A percentile compares a stretch with the other conserved stretches of the same genome.
These are phyloP conservation scores for Gaeumannomyces sp. DNA, from an alignment of 2,329 filamentous ascomycete species.

Conservation along the genomic window DNA sequence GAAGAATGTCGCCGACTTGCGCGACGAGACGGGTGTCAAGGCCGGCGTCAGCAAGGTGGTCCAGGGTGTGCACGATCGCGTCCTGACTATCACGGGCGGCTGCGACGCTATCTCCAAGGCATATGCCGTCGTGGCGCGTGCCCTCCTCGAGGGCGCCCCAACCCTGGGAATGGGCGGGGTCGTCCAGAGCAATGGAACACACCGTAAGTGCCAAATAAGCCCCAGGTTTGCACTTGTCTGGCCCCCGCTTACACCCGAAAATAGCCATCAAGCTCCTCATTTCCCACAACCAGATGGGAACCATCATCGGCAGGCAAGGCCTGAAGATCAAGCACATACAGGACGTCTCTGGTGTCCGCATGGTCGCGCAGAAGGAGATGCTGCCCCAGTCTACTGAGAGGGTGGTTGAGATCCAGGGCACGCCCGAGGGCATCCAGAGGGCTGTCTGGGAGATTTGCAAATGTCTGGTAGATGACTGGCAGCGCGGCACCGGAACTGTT, in stretches of 20 bases:
- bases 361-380: conserved; percentile 99
- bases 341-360: conserved; percentile 91
- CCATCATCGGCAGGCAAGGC: conserved; percentile 93
- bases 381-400: conserved; percentile 97
- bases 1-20: conserved; percentile 95
- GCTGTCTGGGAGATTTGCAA: conserved; percentile 99
- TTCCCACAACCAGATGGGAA: conserved; percentile 99
- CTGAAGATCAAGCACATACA: conserved; percentile 99
- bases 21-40: conserved; percentile 96
- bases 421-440: conserved; percentile 89
- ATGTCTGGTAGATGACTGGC: conserved; percentile 95
- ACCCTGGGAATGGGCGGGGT: conserved; percentile 94
- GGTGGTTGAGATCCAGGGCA: conserved; percentile 94
- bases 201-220: conserved; percentile 60
- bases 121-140: conserved; percentile 87
- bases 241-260: conserved; percentile 1
- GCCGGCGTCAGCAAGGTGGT: conserved; percentile 99
- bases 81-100: conserved; percentile 88
- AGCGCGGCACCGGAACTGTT: conserved; percentile 92
- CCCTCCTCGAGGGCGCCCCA: conserved; percentile 86
- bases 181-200: conserved; percentile 80
- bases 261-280: conserved; percentile 94
- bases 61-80: conserved; percentile 92
- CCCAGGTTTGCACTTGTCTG: neutral
- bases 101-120: conserved; percentile 85